These are phyloP conservation scores for Ramaria sp. DNA, from an alignment of 768 basidiomycete genomes.

Conservation along the genomic window DNA sequence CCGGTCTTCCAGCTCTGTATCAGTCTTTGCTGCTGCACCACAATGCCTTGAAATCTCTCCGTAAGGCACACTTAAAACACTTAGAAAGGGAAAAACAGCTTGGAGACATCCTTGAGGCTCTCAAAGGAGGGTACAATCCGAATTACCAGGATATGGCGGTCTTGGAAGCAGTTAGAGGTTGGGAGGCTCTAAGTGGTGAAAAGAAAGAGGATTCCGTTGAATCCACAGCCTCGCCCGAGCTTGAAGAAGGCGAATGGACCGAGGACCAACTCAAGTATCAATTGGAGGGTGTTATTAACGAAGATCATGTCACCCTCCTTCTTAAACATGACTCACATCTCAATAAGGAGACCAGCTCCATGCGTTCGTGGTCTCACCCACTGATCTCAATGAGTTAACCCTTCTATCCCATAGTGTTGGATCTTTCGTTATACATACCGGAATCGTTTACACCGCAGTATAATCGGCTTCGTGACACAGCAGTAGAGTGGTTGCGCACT, in stretches of 20 bases:
- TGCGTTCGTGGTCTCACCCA: slow-evolving; percentile 36
- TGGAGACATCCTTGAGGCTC: slow-evolving; percentile 69
- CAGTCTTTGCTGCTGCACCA: slow-evolving; percentile 62
- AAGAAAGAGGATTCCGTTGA: slow-evolving; percentile 19
- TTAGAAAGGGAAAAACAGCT: slow-evolving; percentile 68
- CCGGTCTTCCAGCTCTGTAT: slow-evolving; percentile 57
- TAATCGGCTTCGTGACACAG: slow-evolving; percentile 47
- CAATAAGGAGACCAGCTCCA: slow-evolving; percentile 34
- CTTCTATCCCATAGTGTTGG: slow-evolving; percentile 50
- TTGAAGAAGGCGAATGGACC: slow-evolving; percentile 54
- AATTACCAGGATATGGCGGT: slow-evolving; percentile 99
- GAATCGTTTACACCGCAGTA: slow-evolving; percentile 68
- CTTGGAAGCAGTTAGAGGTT: slow-evolving; percentile 90
- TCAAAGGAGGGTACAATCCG: slow-evolving; percentile 86
- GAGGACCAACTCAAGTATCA: slow-evolving; percentile 46
- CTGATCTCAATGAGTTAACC: background rate
- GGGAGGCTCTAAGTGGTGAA: slow-evolving; percentile 48
- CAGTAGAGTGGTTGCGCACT: slow-evolving; percentile 52
- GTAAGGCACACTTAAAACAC: slow-evolving; percentile 59
- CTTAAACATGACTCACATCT: slow-evolving; percentile 69
- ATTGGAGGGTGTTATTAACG: slow-evolving; percentile 43
- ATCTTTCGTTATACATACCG: slow-evolving; percentile 75
- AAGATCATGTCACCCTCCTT: slow-evolving; percentile 67
- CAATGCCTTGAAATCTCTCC: slow-evolving; percentile 65
- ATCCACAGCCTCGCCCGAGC: slow-evolving; percentile 30